phyloP scores from a whole-genome alignment of 169 alveolate species.

The Eimeria maxima region DNA sequence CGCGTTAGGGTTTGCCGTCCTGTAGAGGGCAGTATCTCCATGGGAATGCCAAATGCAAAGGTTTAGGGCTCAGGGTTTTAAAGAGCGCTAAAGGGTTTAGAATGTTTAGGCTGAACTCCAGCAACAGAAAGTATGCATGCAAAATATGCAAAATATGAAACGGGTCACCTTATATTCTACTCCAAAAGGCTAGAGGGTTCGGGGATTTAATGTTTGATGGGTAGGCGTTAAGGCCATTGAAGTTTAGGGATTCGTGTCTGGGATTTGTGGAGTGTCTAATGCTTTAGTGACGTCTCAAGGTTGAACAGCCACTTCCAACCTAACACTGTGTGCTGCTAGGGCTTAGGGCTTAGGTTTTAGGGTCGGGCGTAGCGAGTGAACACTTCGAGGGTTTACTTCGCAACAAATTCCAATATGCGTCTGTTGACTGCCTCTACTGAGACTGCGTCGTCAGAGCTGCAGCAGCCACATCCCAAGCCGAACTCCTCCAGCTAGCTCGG shows the following conservation, averaged over 20 bases:
- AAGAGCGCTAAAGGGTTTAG: background rate
- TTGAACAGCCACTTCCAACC: too few relatives aligned
- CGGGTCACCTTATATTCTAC: too few relatives aligned
- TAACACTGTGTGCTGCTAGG: background rate
- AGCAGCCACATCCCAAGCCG: slow-evolving; percentile 17
- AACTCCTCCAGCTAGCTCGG: background rate
- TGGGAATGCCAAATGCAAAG: background rate
- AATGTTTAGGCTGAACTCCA: too few relatives aligned
- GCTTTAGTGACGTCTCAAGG: too few relatives aligned
- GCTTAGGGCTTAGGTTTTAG: slow-evolving; percentile 46
- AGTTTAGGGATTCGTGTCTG: background rate
- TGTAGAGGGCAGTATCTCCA: background rate
- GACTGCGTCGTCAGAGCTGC: slow-evolving; percentile 48
- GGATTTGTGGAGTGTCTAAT: background rate
- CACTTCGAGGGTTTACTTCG: slow-evolving; percentile 7
- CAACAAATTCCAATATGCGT: slow-evolving; percentile 9
- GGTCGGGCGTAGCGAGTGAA: background rate
- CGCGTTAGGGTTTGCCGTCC: too few relatives aligned
- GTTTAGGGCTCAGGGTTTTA: background rate
- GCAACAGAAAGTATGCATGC: too few relatives aligned
- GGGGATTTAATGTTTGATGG: background rate
- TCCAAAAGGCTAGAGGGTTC: background rate
- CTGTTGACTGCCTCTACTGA: slow-evolving; percentile 6
- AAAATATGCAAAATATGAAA: too few relatives aligned
- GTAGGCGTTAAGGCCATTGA: too few relatives aligned